Evolutionary conservation across 2,329 filamentous ascomycete species (phyloP).

Genomic region (Fusarium tuaranense): DNA sequence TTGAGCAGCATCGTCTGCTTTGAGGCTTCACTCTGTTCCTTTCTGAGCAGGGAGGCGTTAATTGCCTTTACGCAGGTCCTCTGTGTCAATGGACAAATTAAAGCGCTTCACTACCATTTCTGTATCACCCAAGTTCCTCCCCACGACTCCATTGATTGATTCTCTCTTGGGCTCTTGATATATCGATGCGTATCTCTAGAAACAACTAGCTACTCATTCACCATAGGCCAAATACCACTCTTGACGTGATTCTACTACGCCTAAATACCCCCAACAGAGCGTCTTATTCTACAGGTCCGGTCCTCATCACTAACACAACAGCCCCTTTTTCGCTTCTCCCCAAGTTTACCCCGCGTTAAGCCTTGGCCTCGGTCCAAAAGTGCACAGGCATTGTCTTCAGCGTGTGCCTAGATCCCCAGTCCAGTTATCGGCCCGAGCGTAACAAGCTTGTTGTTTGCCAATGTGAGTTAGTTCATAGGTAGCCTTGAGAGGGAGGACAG

Average conservation of each 20-base stretch:
- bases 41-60: neutral
- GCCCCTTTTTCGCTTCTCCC: neutral
- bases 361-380: constrained; percentile 41
- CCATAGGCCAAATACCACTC: neutral
- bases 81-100: neutral
- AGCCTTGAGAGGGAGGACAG: constrained; percentile 29
- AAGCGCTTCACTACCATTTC: neutral
- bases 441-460: neutral
- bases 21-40: neutral
- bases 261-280: neutral
- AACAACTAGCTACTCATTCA: neutral
- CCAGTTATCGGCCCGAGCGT: constrained; percentile 32
- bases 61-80: neutral
- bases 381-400: constrained; percentile 49
- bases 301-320: neutral
- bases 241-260: neutral
- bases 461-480: constrained; percentile 49
- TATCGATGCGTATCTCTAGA: neutral
- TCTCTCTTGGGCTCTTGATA: too few species aligned
- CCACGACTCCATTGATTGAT: too few species aligned
- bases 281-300: neutral
- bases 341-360: constrained; percentile 12
- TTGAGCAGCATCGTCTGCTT: neutral
- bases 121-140: neutral
- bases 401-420: constrained; percentile 49